phyloP scores from a whole-genome alignment of 768 basidiomycete genomes.

The Mycena amicta region DNA sequence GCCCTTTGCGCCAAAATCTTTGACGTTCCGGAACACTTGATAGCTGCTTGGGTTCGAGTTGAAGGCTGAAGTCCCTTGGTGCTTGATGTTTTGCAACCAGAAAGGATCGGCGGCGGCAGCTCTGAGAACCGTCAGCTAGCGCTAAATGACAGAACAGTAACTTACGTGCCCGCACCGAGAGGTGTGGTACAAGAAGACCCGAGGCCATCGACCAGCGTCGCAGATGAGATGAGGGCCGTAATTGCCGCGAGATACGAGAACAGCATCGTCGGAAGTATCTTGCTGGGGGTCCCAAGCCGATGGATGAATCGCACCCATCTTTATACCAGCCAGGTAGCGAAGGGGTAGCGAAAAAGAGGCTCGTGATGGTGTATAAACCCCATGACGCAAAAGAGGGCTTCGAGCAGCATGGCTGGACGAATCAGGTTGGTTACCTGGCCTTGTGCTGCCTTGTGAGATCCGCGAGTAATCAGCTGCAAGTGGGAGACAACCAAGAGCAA shows the following conservation, averaged over 20 bases:
- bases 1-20: constrained; percentile 51
- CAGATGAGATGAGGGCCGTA: constrained; percentile 5
- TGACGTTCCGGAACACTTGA: constrained; percentile 78
- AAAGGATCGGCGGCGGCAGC: constrained; percentile 63
- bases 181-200: constrained; percentile 45
- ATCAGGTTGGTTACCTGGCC: neutral
- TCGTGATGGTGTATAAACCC: neutral
- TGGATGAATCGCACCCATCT: too few species aligned
- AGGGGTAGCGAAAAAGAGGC: neutral
- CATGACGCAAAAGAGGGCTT: neutral
- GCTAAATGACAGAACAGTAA: neutral
- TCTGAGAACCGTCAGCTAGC: neutral
- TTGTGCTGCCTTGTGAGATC: neutral
- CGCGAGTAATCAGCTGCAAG: neutral
- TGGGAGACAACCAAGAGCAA: neutral
- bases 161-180: constrained; percentile 46
- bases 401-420: neutral
- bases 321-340: neutral
- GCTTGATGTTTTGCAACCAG: constrained; percentile 73
- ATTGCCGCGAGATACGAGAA: constrained; percentile 8
- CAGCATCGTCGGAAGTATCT: constrained; percentile 7
- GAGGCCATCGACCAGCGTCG: constrained; percentile 11
- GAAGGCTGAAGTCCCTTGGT: constrained; percentile 71
- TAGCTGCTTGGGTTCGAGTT: constrained; percentile 59
- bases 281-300: neutral